These are phyloP conservation scores for Cladorrhinum samala DNA, from an alignment of 495 filamentous ascomycete genomes.

Conservation along the genomic window DNA sequence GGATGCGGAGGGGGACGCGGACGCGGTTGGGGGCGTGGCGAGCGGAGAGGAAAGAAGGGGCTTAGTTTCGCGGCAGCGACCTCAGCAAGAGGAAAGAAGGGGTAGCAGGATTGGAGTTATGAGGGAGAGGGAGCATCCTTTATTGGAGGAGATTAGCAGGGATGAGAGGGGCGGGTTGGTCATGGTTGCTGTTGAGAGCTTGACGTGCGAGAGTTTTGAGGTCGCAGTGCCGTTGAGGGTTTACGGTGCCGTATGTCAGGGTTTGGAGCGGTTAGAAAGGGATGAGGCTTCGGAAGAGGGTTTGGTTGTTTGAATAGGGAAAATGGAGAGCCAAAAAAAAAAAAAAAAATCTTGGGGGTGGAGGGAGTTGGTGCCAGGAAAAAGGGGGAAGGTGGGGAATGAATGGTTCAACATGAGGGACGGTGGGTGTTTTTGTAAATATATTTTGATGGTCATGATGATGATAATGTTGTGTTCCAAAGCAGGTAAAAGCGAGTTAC, in stretches of 20 bases:
- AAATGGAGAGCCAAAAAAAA: not conserved
- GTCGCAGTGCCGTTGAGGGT: slow-evolving; percentile 76
- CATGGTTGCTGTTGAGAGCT: slow-evolving; percentile 63
- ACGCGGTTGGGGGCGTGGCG: not conserved
- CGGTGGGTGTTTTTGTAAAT: too few relatives aligned
- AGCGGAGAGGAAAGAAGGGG: not conserved
- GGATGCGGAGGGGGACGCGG: slow-evolving; percentile 2
- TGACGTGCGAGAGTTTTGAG: slow-evolving; percentile 85
- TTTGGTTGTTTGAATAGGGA: slow-evolving; percentile 35
- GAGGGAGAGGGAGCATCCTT: slow-evolving; percentile 25
- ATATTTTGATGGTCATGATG: too few relatives aligned
- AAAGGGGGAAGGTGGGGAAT: too few relatives aligned
- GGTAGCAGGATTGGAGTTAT: not conserved
- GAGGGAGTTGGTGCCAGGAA: too few relatives aligned
- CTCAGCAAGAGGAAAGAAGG: not conserved
- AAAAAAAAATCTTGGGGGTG: too few relatives aligned
- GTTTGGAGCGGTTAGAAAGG: slow-evolving; percentile 41
- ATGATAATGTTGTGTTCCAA: too few relatives aligned
- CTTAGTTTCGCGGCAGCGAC: not conserved
- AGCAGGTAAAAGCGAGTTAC: too few relatives aligned
- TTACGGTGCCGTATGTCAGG: slow-evolving; percentile 60
- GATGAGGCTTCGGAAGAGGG: slow-evolving; percentile 44
- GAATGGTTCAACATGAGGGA: too few relatives aligned
- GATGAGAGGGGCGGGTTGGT: slow-evolving; percentile 67
- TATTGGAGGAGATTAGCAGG: slow-evolving; percentile 55